Base-by-base conservation (phyloP, 2,329 filamentous ascomycete genomes). In the Metarhizium anisopliae region DNA sequence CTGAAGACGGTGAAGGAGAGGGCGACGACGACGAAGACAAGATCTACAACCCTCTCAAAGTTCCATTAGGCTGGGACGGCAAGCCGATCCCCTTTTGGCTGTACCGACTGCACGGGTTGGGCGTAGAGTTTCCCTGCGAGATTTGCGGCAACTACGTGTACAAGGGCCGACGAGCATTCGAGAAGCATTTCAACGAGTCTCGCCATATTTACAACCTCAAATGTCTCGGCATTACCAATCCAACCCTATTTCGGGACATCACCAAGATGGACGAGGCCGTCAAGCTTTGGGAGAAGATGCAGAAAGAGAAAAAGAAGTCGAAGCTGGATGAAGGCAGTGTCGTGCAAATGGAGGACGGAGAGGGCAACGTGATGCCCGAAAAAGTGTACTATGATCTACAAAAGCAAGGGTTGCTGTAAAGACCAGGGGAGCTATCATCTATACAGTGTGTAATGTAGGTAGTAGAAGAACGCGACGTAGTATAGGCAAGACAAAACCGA, bases 41-140 rank as follows among this genome's bases (percentile, higher is more conserved):
- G 68, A 89, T 97, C 58, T 96, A 97, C 78, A 99, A 99, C 70
- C 94, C 94, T 0, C 80, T 99, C 61, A 99, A 99, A 68, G 79
- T 99, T 2, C 94, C 94, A 0, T 80, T 99, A 7, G 93, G 90
- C 2, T 99, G 95, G 95, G 94, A 99, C 63, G 94, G 95, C 63
- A 99, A 99, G 68, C 94, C 95, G 0, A 99, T 99, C 64, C 94
- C 95, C 0, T 99, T 94, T 77, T 99, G 94, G 94, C 81, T 99
- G 16, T 99, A 97, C 78, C 94, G 96, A 63, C 80, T 99, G 16
- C 94, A 99, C 67, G 94, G 94, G 1, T 77, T 99, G 30, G 94
- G 94, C 8, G 91, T 96, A 13, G 94, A 99, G 64, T 96, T 96
- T 63, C 81, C 88, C 0, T 99, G 94, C 76, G 93, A 99, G 69